Evolutionary conservation across 2,329 filamentous ascomycete species (phyloP), one percentile per base, ranked within the genome.

Genomic region (Westerdykella ornata): DNA sequence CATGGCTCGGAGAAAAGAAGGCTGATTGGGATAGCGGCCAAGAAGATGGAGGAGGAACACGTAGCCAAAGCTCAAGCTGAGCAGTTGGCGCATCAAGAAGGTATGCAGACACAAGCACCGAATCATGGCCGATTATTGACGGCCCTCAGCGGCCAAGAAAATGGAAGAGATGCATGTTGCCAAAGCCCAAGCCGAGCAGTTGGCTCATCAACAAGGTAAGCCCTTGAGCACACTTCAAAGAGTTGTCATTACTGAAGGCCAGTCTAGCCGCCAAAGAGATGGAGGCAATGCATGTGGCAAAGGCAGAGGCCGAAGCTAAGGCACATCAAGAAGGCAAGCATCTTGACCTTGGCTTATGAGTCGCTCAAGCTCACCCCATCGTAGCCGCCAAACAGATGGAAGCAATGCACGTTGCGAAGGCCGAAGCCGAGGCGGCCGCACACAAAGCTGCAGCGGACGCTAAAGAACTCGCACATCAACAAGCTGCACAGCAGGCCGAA

Each of bases 61-160:
- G 32, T 45, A 4, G 51, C 51, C 6, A 52, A 56, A 26, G 46
- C 46, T 3, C 43, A 54, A 34, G 53, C 46, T 7, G 44, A 48
- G 17, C 44, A 47, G 1, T 8, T 11, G 5, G 30, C 30, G 2
- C 30, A 33, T 13, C 30, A 11, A 7, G 30, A 33, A 17, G 30
- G 30, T 33, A 29, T 8, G 26, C 8, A 29, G 26, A 29, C 8
- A 29, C 16, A n/a, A 34, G 16, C n/a, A 33, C 13, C 5, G 13
- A 33, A 17, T 14, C 11, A 7, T 31, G 8, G 11, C 7, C 31
- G 17, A n/a, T 14, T 16, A 18, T 31, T 42, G 26, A 45, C 22
- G 4, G 18, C 29, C n/a, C 6, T 17, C 17, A 16, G n/a, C 37
- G 22, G 37, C 37, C 7, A 39, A 47, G 35, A 37, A 37, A 17